phyloP scores from a whole-genome alignment of 257 asterid species.

The Plantago ovata region DNA sequence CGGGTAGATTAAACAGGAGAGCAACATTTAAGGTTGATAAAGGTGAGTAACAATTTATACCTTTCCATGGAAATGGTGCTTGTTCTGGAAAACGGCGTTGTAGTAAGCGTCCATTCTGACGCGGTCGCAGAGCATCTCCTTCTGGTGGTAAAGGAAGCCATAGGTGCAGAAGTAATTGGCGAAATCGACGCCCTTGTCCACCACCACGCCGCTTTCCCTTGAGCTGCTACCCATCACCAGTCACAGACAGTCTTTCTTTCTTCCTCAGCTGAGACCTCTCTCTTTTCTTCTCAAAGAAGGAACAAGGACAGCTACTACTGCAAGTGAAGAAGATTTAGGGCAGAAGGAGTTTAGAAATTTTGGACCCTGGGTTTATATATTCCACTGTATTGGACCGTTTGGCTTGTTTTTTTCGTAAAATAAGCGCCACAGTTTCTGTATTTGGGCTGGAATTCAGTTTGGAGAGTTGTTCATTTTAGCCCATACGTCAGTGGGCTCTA shows the following conservation, averaged over 20 bases:
- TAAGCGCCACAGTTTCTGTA: too few species aligned
- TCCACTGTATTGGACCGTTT: not conserved
- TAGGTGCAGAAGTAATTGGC: conserved; percentile 98
- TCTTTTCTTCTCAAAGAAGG: too few species aligned
- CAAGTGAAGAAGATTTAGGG: conserved; percentile 6
- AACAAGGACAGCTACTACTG: too few species aligned
- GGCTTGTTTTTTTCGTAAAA: not conserved
- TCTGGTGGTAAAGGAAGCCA: conserved; percentile 93
- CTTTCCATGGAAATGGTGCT: conserved; percentile 80
- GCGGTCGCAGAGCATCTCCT: conserved; percentile 97
- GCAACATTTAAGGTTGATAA: too few species aligned
- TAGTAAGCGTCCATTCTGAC: conserved; percentile 97
- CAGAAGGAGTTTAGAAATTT: not conserved
- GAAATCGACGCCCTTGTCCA: conserved; percentile 82
- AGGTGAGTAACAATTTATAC: conserved; percentile 15
- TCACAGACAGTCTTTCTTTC: too few species aligned
- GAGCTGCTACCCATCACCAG: conserved; percentile 65
- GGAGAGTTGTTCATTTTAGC: too few species aligned
- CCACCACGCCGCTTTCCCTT: conserved; percentile 35
- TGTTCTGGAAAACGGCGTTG: conserved; percentile 74
- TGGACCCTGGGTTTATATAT: not conserved
- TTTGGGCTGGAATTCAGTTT: too few species aligned
- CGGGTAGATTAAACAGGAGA: not conserved
- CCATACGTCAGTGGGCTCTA: too few species aligned
- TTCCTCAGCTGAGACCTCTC: too few species aligned